Percentiles rank a stretch among this genome's conserved stretches.
Evolutionary conservation across 2,329 filamentous ascomycete genomes (phyloP).

Genomic region (Byssothecium circinans): DNA sequence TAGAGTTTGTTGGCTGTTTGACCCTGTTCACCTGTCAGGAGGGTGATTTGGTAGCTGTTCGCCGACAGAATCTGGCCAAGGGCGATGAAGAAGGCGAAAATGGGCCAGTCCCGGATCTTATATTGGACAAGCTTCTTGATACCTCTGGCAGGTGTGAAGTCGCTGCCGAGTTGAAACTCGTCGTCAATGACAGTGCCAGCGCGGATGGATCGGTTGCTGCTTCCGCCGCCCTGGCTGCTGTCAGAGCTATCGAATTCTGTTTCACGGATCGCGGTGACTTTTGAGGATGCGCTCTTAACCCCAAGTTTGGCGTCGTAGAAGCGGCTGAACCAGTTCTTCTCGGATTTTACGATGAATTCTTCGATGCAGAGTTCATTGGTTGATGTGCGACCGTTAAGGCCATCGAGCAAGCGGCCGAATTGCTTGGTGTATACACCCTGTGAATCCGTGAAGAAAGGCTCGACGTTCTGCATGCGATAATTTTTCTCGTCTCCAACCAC

Average conservation of each 20-base stretch:
- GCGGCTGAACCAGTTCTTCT: constrained; percentile 64
- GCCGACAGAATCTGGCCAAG: constrained; percentile 25
- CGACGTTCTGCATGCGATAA: constrained; percentile 66
- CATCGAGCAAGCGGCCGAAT: constrained; percentile 16
- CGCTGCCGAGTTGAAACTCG: constrained; percentile 23
- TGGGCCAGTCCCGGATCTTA: constrained; percentile 28
- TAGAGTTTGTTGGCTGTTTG: constrained; percentile 24
- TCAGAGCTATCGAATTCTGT: neutral
- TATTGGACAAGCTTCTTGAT: constrained; percentile 24
- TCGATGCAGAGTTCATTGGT: constrained; percentile 64
- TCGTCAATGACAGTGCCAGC: constrained; percentile 10
- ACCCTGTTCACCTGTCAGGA: constrained; percentile 64
- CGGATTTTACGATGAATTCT: constrained; percentile 64
- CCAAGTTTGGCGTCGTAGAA: constrained; percentile 23
- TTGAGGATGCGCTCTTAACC: constrained; percentile 10
- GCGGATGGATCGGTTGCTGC: constrained; percentile 1
- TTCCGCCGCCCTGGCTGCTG: constrained; percentile 1
- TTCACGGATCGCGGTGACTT: constrained; percentile 2
- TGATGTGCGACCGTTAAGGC: constrained; percentile 59
- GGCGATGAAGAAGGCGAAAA: constrained; percentile 27
- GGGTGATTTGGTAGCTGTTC: constrained; percentile 58
- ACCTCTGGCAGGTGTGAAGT: constrained; percentile 23
- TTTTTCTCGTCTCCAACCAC: constrained; percentile 64
- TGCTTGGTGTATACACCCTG: constrained; percentile 62
- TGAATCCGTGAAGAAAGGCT: constrained; percentile 68